Percentiles rank a stretch among this genome's conserved stretches.
Evolutionary conservation across 768 basidiomycete species (phyloP).

Genomic region (Hygrophoropsis aurantiaca): DNA sequence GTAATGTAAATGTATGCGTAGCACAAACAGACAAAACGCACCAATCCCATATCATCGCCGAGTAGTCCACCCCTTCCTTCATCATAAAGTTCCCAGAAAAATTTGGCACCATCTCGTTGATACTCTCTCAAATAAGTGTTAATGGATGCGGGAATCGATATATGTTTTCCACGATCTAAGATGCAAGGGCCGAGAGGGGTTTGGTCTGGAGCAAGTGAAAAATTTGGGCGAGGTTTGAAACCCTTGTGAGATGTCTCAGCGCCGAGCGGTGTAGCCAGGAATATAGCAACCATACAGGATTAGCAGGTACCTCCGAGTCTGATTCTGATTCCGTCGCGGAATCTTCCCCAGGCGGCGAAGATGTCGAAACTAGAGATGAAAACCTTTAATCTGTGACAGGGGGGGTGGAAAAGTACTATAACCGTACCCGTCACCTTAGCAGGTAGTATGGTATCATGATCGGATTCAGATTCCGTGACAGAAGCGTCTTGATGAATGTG

Average conservation of each 20-base stretch:
- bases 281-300: conserved; percentile 22
- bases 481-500: conserved; percentile 32
- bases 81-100: conserved; percentile 74
- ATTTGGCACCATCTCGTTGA: conserved; percentile 82
- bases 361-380: background rate
- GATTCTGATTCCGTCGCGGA: conserved; percentile 49
- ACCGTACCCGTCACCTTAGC: conserved; percentile 10
- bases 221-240: conserved; percentile 52
- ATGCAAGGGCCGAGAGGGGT: conserved; percentile 43
- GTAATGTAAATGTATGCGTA: conserved; percentile 1
- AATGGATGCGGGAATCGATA: conserved; percentile 65
- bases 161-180: conserved; percentile 45
- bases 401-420: conserved; percentile 12
- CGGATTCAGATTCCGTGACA: conserved; percentile 48
- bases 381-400: background rate
- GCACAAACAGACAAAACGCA: conserved; percentile 27
- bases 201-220: conserved; percentile 48
- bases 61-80: conserved; percentile 75
- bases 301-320: conserved; percentile 30
- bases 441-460: conserved; percentile 16
- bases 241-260: conserved; percentile 25
- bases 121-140: conserved; percentile 90
- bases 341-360: conserved; percentile 10
- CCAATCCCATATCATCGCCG: conserved; percentile 95
- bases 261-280: background rate